Evolutionary conservation across 257 asterid species (phyloP).

Genomic region (Solanum rostratum): DNA sequence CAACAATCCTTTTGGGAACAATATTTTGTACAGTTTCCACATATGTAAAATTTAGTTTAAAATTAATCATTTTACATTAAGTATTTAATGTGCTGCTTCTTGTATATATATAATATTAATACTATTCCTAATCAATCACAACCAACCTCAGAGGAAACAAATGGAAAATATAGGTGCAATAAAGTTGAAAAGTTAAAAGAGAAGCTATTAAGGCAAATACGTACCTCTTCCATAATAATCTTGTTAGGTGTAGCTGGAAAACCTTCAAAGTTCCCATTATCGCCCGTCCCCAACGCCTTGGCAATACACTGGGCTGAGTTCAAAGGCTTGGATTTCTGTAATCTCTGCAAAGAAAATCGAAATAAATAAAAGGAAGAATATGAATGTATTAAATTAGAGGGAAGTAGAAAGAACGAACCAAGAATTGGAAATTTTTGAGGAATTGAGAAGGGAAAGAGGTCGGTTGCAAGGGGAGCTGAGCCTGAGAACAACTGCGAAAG

Average conservation of each 20-base stretch:
- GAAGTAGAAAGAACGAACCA: conserved; percentile 19
- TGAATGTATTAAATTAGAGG: neutral
- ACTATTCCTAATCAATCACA: neutral
- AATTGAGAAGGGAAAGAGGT: conserved; percentile 31
- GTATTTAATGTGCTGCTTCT: neutral
- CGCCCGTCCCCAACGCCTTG: conserved; percentile 43
- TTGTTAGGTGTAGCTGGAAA: conserved; percentile 38
- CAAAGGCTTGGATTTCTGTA: conserved; percentile 42
- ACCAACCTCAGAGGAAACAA: neutral
- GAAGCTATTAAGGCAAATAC: neutral
- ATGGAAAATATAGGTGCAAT: neutral
- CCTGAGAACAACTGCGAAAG: conserved; percentile 36
- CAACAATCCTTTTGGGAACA: neutral
- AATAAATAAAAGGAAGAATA: neutral
- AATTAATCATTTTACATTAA: neutral
- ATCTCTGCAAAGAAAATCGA: neutral
- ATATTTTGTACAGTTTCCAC: neutral
- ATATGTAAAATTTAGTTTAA: neutral
- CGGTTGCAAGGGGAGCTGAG: conserved; percentile 33
- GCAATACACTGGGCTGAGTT: conserved; percentile 16
- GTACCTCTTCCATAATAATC: conserved; percentile 76
- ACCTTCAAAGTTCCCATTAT: conserved; percentile 32
- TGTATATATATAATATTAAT: neutral
- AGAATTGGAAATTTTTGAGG: conserved; percentile 18
- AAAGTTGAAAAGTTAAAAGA: neutral